phyloP scores from a whole-genome alignment of 495 filamentous ascomycete species.

The Xylaria longipes region DNA sequence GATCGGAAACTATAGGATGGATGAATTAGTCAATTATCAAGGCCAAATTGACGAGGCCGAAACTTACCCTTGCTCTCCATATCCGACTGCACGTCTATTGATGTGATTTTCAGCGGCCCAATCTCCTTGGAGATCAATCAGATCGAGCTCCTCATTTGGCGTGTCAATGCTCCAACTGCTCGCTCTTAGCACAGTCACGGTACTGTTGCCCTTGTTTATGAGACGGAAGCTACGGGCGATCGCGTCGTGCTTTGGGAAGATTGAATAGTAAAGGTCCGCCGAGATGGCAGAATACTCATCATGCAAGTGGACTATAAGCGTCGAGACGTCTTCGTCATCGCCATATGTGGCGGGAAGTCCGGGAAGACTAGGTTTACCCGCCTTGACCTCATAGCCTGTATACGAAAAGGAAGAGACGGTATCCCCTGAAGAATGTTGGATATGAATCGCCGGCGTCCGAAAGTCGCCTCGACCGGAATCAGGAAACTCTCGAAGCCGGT shows the following conservation, averaged over 20 bases:
- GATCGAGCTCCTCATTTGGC: constrained; percentile 60
- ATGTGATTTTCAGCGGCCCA: constrained; percentile 56
- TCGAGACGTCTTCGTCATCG: constrained; percentile 54
- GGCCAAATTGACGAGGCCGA: not conserved
- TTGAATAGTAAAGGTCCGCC: constrained; percentile 59
- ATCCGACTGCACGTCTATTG: constrained; percentile 43
- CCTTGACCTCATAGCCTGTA: constrained; percentile 49
- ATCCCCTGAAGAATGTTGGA: constrained; percentile 56
- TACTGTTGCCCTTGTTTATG: constrained; percentile 54
- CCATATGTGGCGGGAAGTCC: constrained; percentile 61
- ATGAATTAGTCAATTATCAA: constrained; percentile 40
- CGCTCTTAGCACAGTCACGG: constrained; percentile 55
- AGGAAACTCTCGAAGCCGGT: constrained; percentile 60
- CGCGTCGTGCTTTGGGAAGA: constrained; percentile 60
- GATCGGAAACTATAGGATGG: constrained; percentile 51
- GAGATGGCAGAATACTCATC: constrained; percentile 57
- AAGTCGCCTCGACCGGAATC: constrained; percentile 63
- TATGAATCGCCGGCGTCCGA: constrained; percentile 59
- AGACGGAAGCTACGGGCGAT: constrained; percentile 59
- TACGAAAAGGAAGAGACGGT: constrained; percentile 59
- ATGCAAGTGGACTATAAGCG: constrained; percentile 56
- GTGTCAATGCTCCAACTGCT: constrained; percentile 61
- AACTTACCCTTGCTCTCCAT: constrained; percentile 39
- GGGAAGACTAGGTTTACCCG: constrained; percentile 54
- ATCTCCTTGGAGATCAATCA: constrained; percentile 59